These are phyloP conservation scores for Nigrograna mackinnonii DNA, from an alignment of 2,329 filamentous ascomycete species.

Conservation along the genomic window DNA sequence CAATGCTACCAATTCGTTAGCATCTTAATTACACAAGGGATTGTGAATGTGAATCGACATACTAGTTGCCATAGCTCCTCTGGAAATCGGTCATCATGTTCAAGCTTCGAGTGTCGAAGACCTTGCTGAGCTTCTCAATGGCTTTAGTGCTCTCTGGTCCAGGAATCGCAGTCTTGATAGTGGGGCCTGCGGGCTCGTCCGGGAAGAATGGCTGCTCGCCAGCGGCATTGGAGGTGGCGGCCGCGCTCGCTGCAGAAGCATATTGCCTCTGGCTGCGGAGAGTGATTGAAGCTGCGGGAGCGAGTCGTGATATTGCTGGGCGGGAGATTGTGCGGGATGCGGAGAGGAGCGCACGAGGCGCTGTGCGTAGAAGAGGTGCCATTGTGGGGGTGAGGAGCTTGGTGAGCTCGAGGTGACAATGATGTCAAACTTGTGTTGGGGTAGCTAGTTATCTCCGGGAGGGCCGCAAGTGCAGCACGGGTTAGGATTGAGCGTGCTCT, in stretches of 20 bases:
- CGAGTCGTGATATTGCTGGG: slow-evolving; percentile 10
- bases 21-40: not conserved
- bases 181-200: slow-evolving; percentile 61
- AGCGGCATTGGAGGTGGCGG: slow-evolving; percentile 31
- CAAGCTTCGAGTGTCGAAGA: slow-evolving; percentile 84
- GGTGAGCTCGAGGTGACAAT: too few species aligned
- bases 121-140: slow-evolving; percentile 71
- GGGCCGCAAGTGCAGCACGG: too few species aligned
- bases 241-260: slow-evolving; percentile 32
- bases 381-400: slow-evolving; percentile 21
- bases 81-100: slow-evolving; percentile 58
- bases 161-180: slow-evolving; percentile 65
- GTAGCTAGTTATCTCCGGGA: too few species aligned
- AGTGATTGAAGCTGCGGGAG: slow-evolving; percentile 24
- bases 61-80: slow-evolving; percentile 71
- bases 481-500: too few species aligned
- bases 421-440: slow-evolving; percentile 1
- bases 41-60: slow-evolving; percentile 18
- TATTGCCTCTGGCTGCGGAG: slow-evolving; percentile 29
- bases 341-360: slow-evolving; percentile 20
- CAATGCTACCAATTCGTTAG: slow-evolving; percentile 49
- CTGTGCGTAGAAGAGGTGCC: slow-evolving; percentile 35
- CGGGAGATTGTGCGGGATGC: slow-evolving; percentile 19
- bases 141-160: slow-evolving; percentile 74
- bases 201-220: slow-evolving; percentile 57